Conservation (phyloP, 2,329 filamentous ascomycete species). For the Paecilomyces fulvus region DNA sequence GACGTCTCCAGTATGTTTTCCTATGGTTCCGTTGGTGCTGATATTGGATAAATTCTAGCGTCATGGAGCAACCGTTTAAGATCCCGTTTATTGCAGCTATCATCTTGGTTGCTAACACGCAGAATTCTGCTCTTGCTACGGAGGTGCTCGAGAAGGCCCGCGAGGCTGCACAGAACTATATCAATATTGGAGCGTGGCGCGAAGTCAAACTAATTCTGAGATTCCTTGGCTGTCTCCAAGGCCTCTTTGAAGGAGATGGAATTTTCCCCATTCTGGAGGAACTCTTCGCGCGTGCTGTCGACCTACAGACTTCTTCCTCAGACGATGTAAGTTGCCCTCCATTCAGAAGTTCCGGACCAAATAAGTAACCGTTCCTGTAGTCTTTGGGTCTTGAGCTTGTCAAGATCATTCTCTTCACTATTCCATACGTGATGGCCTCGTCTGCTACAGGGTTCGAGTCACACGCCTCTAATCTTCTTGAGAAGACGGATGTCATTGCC, state of each 20-base stretch:
- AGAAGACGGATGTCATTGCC: constrained; percentile 92
- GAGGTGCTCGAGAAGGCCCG: constrained; percentile 60
- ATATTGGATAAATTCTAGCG: constrained; percentile 31
- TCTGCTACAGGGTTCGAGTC: constrained; percentile 61
- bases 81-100: constrained; percentile 89
- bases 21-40: background rate
- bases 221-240: constrained; percentile 79
- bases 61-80: constrained; percentile 89
- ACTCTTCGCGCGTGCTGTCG: constrained; percentile 83
- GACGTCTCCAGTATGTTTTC: background rate
- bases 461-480: constrained; percentile 69
- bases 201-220: constrained; percentile 85
- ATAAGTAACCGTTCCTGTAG: constrained; percentile 23
- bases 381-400: constrained; percentile 71
- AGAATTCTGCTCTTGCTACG: constrained; percentile 65
- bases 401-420: constrained; percentile 90
- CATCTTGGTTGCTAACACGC: constrained; percentile 67
- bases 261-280: constrained; percentile 79
- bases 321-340: constrained; percentile 63
- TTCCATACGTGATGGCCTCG: constrained; percentile 79
- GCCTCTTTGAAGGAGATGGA: constrained; percentile 71
- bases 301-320: constrained; percentile 83
- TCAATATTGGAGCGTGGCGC: constrained; percentile 72
- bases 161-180: constrained; percentile 54
- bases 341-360: background rate